Evolutionary conservation across 176 grass and related monocot genomes (phyloP).

Genomic region (Carex pumila): DNA sequence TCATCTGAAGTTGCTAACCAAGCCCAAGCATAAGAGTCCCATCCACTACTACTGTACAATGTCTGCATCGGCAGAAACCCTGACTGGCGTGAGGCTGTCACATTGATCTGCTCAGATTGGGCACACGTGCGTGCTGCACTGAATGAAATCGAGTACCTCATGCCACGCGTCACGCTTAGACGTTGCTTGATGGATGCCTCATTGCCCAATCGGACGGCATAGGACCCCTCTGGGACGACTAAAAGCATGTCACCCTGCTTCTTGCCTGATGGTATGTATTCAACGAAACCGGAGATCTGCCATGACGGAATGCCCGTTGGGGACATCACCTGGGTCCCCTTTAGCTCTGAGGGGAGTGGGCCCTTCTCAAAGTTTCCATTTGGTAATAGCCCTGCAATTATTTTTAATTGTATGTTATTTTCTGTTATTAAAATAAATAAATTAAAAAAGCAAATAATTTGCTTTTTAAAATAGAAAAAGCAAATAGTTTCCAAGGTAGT

Average conservation of each 20-base stretch:
- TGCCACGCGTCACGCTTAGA: conserved; percentile 17
- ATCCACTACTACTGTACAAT: conserved; percentile 93
- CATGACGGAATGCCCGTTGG: conserved; percentile 48
- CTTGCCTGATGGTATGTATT: conserved; percentile 70
- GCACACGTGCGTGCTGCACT: conserved; percentile 83
- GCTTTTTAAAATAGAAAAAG: too few relatives aligned
- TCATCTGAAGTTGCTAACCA: conserved; percentile 39
- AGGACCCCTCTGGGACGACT: conserved; percentile 66
- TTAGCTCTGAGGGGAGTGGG: conserved; percentile 40
- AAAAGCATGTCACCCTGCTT: conserved; percentile 85
- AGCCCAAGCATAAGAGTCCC: conserved; percentile 92
- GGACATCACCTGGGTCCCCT: conserved; percentile 57
- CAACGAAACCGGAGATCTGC: conserved; percentile 57
- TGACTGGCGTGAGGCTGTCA: conserved; percentile 59
- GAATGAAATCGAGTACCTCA: conserved; percentile 71
- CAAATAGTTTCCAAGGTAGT: background rate
- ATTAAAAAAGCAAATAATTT: background rate
- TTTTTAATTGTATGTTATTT: background rate
- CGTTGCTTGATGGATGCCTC: conserved; percentile 73
- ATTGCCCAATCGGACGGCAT: conserved; percentile 75
- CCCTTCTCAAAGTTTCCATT: conserved; percentile 89
- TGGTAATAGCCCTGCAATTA: conserved; percentile 46
- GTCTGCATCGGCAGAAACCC: conserved; percentile 64
- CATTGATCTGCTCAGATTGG: conserved; percentile 63
- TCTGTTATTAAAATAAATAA: background rate